Conservation (phyloP, 495 filamentous ascomycete species). For the Annulohypoxylon nitens region DNA sequence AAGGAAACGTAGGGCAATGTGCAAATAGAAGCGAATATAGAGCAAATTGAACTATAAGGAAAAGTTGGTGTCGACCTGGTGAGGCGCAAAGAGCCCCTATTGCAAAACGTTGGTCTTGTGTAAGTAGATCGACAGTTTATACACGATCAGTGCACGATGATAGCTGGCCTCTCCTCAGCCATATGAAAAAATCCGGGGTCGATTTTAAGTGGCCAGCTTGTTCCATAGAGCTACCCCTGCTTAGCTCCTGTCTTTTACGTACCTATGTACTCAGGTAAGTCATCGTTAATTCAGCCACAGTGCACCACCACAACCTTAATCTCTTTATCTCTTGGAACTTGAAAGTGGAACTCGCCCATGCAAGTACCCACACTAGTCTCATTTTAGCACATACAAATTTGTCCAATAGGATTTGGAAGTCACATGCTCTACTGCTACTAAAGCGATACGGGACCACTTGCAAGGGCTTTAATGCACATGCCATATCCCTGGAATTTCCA, state of each 20-base stretch:
- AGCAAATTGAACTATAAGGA: constrained; percentile 27
- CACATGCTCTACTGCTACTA: not conserved
- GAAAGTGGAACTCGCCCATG: not conserved
- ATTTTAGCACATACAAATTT: not conserved
- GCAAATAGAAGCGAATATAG: constrained; percentile 32
- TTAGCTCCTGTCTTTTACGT: constrained; percentile 25
- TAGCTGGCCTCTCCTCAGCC: constrained; percentile 55
- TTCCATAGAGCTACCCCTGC: constrained; percentile 49
- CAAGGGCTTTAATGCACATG: constrained; percentile 6
- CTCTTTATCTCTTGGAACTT: constrained; percentile 12
- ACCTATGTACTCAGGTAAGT: constrained; percentile 22
- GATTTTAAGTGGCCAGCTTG: constrained; percentile 45
- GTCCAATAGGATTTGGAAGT: not conserved
- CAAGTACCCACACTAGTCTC: not conserved
- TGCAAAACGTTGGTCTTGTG: constrained; percentile 39
- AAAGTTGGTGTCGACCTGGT: constrained; percentile 34
- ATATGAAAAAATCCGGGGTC: constrained; percentile 49
- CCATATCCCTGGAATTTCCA: constrained; percentile 24
- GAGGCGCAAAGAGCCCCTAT: constrained; percentile 34
- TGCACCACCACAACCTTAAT: constrained; percentile 16
- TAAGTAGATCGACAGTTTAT: constrained; percentile 25
- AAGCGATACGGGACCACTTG: not conserved
- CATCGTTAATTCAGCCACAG: constrained; percentile 14
- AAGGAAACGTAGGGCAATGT: constrained; percentile 27
- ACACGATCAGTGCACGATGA: constrained; percentile 24